Percentiles rank a stretch among this genome's conserved stretches.
Conservation (phyloP, 805 yeast species). For the Tetrapisispora fleetii region DNA sequence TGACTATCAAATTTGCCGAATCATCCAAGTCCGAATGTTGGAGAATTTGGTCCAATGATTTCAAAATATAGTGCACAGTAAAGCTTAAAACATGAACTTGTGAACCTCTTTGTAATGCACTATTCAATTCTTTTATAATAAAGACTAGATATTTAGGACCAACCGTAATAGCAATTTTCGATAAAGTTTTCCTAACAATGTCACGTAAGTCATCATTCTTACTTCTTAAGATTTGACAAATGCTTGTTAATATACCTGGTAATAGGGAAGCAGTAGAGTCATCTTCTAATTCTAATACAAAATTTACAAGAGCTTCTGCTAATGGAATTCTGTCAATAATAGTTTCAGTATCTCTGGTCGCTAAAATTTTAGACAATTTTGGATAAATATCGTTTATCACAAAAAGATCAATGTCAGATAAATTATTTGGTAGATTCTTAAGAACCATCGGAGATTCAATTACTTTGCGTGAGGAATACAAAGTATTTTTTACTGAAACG, state of each 20-base stretch:
- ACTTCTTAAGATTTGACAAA: slow-evolving; percentile 83
- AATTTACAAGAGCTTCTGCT: slow-evolving; percentile 67
- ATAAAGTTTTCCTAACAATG: slow-evolving; percentile 65
- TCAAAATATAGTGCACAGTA: slow-evolving; percentile 68
- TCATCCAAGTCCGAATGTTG: slow-evolving; percentile 69
- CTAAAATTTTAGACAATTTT: slow-evolving; percentile 48
- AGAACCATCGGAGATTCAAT: slow-evolving; percentile 11
- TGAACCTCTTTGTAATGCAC: slow-evolving; percentile 79
- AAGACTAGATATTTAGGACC: slow-evolving; percentile 71
- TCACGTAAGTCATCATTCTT: slow-evolving; percentile 84
- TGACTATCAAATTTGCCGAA: slow-evolving; percentile 48
- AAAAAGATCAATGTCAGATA: slow-evolving; percentile 31
- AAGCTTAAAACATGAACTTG: slow-evolving; percentile 88
- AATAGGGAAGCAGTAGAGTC: slow-evolving; percentile 48
- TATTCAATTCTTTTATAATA: slow-evolving; percentile 64
- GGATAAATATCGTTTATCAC: slow-evolving; percentile 52
- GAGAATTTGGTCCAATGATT: slow-evolving; percentile 38
- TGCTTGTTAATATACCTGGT: slow-evolving; percentile 73
- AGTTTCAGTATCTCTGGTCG: slow-evolving; percentile 67
- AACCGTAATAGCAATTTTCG: slow-evolving; percentile 49
- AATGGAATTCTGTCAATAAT: slow-evolving; percentile 65
- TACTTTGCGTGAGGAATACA: slow-evolving; percentile 16
- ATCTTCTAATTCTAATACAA: slow-evolving; percentile 51
- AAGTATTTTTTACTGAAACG: slow-evolving; percentile 35
- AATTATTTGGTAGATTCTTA: slow-evolving; percentile 28